phyloP scores from a whole-genome alignment of 2,329 filamentous ascomycete genomes.

The Pestalotiopsis sp. region DNA sequence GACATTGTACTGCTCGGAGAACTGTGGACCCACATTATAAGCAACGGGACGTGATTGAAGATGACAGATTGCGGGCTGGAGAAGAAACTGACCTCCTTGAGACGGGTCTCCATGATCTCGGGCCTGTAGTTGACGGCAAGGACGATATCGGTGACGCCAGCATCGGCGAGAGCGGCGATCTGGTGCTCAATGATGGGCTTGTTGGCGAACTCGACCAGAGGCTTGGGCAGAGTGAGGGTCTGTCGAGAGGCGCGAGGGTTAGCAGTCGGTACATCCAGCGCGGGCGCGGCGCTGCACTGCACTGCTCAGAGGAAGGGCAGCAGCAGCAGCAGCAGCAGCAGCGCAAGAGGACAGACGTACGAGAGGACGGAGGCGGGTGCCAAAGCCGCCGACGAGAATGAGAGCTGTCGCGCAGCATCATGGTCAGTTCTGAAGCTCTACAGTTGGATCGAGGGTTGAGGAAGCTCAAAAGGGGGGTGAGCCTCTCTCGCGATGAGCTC shows the following conservation, averaged over 20 bases:
- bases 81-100: constrained; percentile 73
- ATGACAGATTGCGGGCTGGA: constrained; percentile 10
- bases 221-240: constrained; percentile 97
- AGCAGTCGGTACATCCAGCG: constrained; percentile 12
- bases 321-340: not conserved
- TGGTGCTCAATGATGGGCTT: constrained; percentile 99
- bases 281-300: not conserved
- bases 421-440: constrained; percentile 20
- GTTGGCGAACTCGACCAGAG: constrained; percentile 97
- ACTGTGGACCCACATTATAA: constrained; percentile 7
- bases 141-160: constrained; percentile 96
- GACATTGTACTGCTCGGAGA: constrained; percentile 70
- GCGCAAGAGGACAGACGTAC: constrained; percentile 55
- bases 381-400: constrained; percentile 98
- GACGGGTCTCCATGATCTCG: constrained; percentile 93
- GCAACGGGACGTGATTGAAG: not conserved
- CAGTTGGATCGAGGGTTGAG: not conserved
- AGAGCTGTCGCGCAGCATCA: constrained; percentile 63
- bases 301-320: not conserved
- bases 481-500: not conserved
- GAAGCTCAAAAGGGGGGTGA: not conserved
- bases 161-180: constrained; percentile 89
- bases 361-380: constrained; percentile 94
- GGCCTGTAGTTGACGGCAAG: constrained; percentile 98
- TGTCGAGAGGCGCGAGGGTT: constrained; percentile 40